Evolutionary conservation across 495 filamentous ascomycete genomes (phyloP).

Genomic region (Letharia columbiana): DNA sequence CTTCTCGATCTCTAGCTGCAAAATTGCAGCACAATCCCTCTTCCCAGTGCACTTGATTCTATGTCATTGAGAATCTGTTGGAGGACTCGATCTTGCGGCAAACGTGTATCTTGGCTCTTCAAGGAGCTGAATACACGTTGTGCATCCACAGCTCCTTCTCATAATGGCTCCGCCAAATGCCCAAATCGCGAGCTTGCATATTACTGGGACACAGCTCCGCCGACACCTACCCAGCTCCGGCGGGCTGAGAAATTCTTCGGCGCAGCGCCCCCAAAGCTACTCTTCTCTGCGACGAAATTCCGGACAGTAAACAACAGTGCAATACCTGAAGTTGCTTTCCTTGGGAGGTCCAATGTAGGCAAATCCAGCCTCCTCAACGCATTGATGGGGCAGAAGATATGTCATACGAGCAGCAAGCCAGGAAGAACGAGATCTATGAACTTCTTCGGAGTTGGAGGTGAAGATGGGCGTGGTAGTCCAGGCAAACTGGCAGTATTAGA

Average conservation of each 20-base stretch:
- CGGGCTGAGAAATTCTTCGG: constrained; percentile 56
- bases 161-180: background rate
- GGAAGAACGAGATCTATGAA: constrained; percentile 79
- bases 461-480: constrained; percentile 43
- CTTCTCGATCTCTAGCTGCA: background rate
- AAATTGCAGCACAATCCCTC: background rate
- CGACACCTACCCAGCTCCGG: constrained; percentile 45
- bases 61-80: constrained; percentile 5
- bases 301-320: constrained; percentile 46
- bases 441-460: constrained; percentile 65
- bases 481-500: constrained; percentile 65
- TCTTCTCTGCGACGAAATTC: constrained; percentile 66
- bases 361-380: constrained; percentile 86
- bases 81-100: background rate
- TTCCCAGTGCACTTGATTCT: background rate
- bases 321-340: constrained; percentile 55
- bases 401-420: constrained; percentile 60
- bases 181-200: constrained; percentile 29
- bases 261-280: constrained; percentile 49
- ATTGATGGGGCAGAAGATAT: constrained; percentile 52
- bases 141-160: background rate
- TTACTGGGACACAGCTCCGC: constrained; percentile 52
- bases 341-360: constrained; percentile 85
- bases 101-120: background rate
- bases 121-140: background rate